Evolutionary conservation across 768 basidiomycete species (phyloP).

Genomic region (Boletus sp.): DNA sequence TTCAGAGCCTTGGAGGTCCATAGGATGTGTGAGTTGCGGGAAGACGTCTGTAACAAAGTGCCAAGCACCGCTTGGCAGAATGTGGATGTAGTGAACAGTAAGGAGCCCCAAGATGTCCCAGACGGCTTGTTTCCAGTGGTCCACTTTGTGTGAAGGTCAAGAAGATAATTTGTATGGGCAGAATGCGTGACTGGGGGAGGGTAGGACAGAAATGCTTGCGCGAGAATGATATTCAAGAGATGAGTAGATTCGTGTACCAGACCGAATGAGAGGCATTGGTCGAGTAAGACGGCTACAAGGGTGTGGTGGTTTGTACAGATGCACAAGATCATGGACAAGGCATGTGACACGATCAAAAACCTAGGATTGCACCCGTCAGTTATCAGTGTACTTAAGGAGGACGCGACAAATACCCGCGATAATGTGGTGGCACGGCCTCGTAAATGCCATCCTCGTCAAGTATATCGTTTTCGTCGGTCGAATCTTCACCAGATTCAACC

Average conservation of each 20-base stretch:
- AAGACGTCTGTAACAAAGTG: conserved; percentile 18
- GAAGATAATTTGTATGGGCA: conserved; percentile 45
- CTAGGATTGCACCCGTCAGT: conserved; percentile 28
- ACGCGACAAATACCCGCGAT: conserved; percentile 42
- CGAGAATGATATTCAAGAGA: conserved; percentile 42
- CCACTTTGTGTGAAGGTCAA: conserved; percentile 44
- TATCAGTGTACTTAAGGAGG: conserved; percentile 3
- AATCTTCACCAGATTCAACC: conserved; percentile 22
- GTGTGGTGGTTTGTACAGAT: conserved; percentile 46
- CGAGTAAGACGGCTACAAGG: conserved; percentile 46
- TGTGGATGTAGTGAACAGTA: conserved; percentile 25
- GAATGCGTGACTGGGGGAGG: conserved; percentile 40
- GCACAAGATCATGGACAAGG: conserved; percentile 45
- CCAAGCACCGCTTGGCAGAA: conserved; percentile 25
- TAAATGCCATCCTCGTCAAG: conserved; percentile 41
- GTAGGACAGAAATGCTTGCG: conserved; percentile 32
- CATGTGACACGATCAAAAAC: conserved; percentile 49
- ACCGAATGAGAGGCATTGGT: conserved; percentile 44
- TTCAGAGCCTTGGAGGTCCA: conserved; percentile 46
- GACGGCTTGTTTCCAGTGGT: conserved; percentile 10
- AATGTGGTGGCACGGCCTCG: conserved; percentile 48
- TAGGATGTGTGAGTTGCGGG: conserved; percentile 32
- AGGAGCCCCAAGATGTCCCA: not conserved
- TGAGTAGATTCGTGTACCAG: conserved; percentile 42
- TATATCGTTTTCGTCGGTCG: conserved; percentile 22